Evolutionary conservation across 1,284 basidiomycete genomes (phyloP).

Genomic region (Phaffia rhodozyma): DNA sequence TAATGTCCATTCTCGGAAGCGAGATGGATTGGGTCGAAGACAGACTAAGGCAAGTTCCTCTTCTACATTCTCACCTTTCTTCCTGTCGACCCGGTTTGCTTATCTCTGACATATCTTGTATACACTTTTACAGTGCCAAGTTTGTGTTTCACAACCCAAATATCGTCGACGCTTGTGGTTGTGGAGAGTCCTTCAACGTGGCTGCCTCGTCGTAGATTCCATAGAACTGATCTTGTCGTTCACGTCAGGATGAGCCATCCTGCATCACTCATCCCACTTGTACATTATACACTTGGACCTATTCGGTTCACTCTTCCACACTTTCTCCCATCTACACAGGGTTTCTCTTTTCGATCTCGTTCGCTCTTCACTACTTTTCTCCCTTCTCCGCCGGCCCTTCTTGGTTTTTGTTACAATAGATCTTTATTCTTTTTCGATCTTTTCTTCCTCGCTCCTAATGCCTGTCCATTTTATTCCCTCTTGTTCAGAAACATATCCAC

Average conservation of each 20-base stretch:
- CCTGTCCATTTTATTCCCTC: too few species aligned
- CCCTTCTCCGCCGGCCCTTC: too few species aligned
- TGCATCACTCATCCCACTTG: background rate
- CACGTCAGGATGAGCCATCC: background rate
- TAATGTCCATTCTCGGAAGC: slow-evolving; percentile 96
- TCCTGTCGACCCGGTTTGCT: background rate
- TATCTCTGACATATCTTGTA: slow-evolving; percentile 14
- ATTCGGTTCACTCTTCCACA: background rate
- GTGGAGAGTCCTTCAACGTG: slow-evolving; percentile 41
- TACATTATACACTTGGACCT: background rate
- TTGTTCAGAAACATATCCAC: too few species aligned
- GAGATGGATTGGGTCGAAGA: slow-evolving; percentile 99
- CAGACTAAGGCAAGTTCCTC: slow-evolving; percentile 52
- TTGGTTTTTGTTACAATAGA: too few species aligned
- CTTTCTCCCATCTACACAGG: background rate
- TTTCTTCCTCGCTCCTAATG: too few species aligned
- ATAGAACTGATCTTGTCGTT: background rate
- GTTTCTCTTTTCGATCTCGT: too few species aligned
- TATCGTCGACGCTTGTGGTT: slow-evolving; percentile 75
- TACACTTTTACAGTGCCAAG: slow-evolving; percentile 49
- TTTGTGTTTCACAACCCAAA: slow-evolving; percentile 87
- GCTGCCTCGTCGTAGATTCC: background rate
- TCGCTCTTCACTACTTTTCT: too few species aligned
- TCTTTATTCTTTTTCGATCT: too few species aligned
- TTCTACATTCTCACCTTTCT: background rate